Base-by-base conservation (phyloP, 495 filamentous ascomycete species). In the Cenococcum geophilum region DNA sequence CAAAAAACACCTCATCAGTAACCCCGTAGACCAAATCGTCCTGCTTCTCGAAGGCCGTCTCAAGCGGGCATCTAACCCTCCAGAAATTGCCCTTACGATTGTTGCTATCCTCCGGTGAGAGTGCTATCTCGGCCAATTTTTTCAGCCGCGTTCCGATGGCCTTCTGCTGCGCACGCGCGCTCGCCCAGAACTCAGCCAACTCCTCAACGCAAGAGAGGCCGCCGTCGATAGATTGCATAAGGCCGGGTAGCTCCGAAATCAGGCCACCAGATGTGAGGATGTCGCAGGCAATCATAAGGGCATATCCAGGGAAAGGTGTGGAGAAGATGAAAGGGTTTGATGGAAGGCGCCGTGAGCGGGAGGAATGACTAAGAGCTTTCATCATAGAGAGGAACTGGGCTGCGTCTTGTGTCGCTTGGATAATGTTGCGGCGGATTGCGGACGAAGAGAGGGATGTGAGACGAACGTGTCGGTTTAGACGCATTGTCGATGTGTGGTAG, bases 401-500 rank as follows among this genome's bases (percentile, higher is more conserved):
- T 3, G 68, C 72, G 53, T 65, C 60, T n/a, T 52, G 36, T 58
- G 65, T 64, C 1, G 72, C 59, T n/a, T 20, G 47, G 36, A 64
- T 53, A 55, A 73, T 68, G 57, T 73, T 74, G 52, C 72, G 70
- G 34, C 27, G 32, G 16, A 69, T 45, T 4, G 51, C 59, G 27
- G 68, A 62, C 5, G 62, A 52, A 11, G 67, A 35, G 1, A 69
- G 55, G 12, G 36, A 22, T n/a, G 45, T 32, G 58, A 60, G 45
- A 11, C 79, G 80, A 4, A 77, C 78, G 61, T 86, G 79, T 40
- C 86, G 78, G 61, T 87, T 85, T 8, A 88, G 75, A 47, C 82
- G 81, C 73, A 87, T 80, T 56, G 80, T 67, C 2, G 80, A 79
- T 23, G 78, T 75, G 68, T 86, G 81, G 69, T 85, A 84, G 23